Conservation (phyloP, 768 basidiomycete genomes). For the Naganishia onofrii region DNA sequence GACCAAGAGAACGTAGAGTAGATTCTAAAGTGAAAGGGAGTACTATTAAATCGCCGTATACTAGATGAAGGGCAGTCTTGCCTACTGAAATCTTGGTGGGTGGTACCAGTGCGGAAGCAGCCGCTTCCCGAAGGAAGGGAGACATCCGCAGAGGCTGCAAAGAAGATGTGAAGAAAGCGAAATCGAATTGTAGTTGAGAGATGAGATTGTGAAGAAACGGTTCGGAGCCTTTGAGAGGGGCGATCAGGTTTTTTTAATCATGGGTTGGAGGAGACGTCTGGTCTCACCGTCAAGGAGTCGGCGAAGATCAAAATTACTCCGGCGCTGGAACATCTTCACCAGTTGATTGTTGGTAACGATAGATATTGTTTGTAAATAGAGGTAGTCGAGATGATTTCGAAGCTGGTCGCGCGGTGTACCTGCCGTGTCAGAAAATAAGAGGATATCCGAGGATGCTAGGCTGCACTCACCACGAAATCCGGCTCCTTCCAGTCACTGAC, state of each 20-base stretch:
- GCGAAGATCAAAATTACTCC: conserved; percentile 83
- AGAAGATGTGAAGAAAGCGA: conserved; percentile 76
- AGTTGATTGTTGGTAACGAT: conserved; percentile 83
- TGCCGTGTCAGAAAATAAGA: too few species aligned
- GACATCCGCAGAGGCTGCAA: conserved; percentile 77
- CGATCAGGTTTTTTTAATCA: not conserved
- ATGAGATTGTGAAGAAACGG: conserved; percentile 73
- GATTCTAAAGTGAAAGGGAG: conserved; percentile 61
- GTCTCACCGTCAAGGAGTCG: conserved; percentile 52
- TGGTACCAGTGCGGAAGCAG: conserved; percentile 79
- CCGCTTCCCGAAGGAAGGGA: conserved; percentile 64
- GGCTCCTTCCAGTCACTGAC: conserved; percentile 93
- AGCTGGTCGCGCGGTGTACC: too few species aligned
- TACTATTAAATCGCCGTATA: not conserved
- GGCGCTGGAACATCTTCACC: conserved; percentile 76
- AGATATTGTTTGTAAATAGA: conserved; percentile 88
- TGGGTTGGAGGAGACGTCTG: not conserved
- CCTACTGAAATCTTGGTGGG: conserved; percentile 73
- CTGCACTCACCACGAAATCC: conserved; percentile 76
- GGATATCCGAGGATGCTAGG: not conserved
- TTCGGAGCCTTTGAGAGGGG: conserved; percentile 65
- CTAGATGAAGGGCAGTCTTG: not conserved
- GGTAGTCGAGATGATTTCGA: conserved; percentile 84
- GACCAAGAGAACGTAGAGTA: conserved; percentile 86
- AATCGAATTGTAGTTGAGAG: conserved; percentile 67